Percentiles rank a stretch among this genome's conserved stretches.
Conservation (phyloP, 768 basidiomycete species). For the Kwoniella heveanensis region DNA sequence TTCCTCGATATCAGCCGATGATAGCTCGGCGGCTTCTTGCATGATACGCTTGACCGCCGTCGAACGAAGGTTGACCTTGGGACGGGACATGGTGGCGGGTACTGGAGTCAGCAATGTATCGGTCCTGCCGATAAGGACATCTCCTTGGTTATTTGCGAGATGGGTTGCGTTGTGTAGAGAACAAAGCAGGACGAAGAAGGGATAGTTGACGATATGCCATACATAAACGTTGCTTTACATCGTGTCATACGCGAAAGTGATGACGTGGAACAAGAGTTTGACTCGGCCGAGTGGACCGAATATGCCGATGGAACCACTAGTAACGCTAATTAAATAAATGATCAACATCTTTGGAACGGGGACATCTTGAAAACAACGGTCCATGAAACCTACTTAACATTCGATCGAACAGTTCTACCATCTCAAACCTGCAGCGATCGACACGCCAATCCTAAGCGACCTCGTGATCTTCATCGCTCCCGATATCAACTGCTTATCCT, state of each 20-base stretch:
- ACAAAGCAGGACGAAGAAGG: not conserved
- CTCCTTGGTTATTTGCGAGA: not conserved
- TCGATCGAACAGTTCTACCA: too few species aligned
- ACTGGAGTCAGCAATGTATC: not conserved
- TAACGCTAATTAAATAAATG: not conserved
- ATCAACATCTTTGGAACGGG: not conserved
- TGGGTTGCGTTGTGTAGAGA: not conserved
- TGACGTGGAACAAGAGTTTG: not conserved
- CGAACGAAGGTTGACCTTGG: constrained; percentile 50
- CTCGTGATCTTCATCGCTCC: too few species aligned
- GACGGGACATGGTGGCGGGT: constrained; percentile 27
- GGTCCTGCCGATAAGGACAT: too few species aligned
- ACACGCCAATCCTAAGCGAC: too few species aligned
- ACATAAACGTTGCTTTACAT: not conserved
- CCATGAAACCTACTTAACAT: too few species aligned
- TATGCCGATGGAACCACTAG: not conserved
- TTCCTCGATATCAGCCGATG: constrained; percentile 70
- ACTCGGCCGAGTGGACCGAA: constrained; percentile 1
- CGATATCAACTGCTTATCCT: too few species aligned
- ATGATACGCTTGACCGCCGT: constrained; percentile 93
- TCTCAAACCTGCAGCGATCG: too few species aligned
- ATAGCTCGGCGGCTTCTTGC: constrained; percentile 90
- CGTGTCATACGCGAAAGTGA: not conserved
- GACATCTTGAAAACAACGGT: too few species aligned
- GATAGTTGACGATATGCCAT: too few species aligned